These are phyloP conservation scores for Penicillium verrucosum DNA, from an alignment of 2,329 filamentous ascomycete genomes.

Conservation along the genomic window DNA sequence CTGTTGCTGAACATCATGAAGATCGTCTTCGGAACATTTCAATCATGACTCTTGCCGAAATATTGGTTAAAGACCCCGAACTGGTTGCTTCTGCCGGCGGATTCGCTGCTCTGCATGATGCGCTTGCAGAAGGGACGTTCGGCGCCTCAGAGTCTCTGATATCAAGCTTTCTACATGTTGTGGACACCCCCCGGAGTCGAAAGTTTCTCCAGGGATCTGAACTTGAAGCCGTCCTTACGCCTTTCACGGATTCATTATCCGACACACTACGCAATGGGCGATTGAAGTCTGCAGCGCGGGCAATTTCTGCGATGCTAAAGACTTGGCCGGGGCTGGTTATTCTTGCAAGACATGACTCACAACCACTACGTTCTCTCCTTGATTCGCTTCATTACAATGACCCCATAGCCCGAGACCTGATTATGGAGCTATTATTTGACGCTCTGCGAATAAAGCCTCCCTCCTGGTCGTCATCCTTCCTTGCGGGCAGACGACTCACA, in stretches of 20 bases:
- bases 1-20: conserved; percentile 81
- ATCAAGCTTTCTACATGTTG: conserved; percentile 80
- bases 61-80: conserved; percentile 79
- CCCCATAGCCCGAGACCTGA: conserved; percentile 63
- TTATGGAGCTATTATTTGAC: conserved; percentile 83
- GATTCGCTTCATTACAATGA: conserved; percentile 60
- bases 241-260: conserved; percentile 78
- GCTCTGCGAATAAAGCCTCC: conserved; percentile 85
- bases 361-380: conserved; percentile 78
- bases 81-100: conserved; percentile 81
- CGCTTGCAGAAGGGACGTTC: conserved; percentile 84
- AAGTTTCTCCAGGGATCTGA: conserved; percentile 84
- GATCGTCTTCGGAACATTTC: conserved; percentile 87
- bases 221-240: conserved; percentile 82
- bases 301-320: conserved; percentile 86
- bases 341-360: conserved; percentile 82
- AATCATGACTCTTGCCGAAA: conserved; percentile 86
- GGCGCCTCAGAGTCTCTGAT: conserved; percentile 88
- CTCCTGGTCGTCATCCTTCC: conserved; percentile 91
- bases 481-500: conserved; percentile 86
- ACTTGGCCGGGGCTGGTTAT: conserved; percentile 92
- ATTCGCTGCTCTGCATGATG: conserved; percentile 82
- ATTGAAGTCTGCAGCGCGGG: conserved; percentile 82
- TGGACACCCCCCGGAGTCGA: conserved; percentile 78
- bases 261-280: conserved; percentile 58